Evolutionary conservation across 2,329 filamentous ascomycete species (phyloP).

Genomic region (Monosporascus sp.): DNA sequence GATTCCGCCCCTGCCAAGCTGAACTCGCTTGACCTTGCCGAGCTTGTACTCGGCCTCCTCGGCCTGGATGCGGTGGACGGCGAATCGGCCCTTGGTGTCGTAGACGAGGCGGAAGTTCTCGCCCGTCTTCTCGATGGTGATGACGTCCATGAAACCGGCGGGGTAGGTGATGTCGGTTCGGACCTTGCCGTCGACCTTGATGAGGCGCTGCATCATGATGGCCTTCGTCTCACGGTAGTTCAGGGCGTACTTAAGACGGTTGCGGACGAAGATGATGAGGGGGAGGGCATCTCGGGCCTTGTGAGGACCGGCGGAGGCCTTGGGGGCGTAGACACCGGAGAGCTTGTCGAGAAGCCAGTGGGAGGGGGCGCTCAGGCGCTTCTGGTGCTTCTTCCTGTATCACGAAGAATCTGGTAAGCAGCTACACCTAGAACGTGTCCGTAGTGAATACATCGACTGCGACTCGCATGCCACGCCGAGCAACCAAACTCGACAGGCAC

Average conservation of each 20-base stretch:
- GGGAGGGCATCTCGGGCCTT: constrained; percentile 99
- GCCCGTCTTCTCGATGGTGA: constrained; percentile 98
- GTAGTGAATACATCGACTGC: neutral
- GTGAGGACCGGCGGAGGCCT: constrained; percentile 82
- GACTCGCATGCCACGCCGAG: constrained; percentile 9
- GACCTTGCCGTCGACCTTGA: constrained; percentile 99
- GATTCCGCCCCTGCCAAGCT: constrained; percentile 99
- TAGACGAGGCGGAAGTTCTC: constrained; percentile 99
- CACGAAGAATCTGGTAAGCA: constrained; percentile 25
- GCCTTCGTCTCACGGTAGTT: constrained; percentile 96
- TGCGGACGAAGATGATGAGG: constrained; percentile 95
- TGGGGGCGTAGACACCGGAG: constrained; percentile 78
- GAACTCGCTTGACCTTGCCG: constrained; percentile 99
- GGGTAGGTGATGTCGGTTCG: constrained; percentile 98
- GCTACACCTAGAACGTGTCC: neutral
- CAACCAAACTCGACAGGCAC: too few species aligned
- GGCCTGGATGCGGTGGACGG: constrained; percentile 96
- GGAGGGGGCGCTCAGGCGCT: constrained; percentile 97
- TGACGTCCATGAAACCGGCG: constrained; percentile 98
- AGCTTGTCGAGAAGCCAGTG: constrained; percentile 99
- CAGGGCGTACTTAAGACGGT: constrained; percentile 98
- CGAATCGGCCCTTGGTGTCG: constrained; percentile 99
- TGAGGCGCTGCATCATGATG: constrained; percentile 98
- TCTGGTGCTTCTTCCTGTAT: constrained; percentile 97
- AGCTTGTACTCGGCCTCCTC: constrained; percentile 99